These are phyloP conservation scores for Halenospora varia DNA, from an alignment of 495 filamentous ascomycete species.

Conservation along the genomic window DNA sequence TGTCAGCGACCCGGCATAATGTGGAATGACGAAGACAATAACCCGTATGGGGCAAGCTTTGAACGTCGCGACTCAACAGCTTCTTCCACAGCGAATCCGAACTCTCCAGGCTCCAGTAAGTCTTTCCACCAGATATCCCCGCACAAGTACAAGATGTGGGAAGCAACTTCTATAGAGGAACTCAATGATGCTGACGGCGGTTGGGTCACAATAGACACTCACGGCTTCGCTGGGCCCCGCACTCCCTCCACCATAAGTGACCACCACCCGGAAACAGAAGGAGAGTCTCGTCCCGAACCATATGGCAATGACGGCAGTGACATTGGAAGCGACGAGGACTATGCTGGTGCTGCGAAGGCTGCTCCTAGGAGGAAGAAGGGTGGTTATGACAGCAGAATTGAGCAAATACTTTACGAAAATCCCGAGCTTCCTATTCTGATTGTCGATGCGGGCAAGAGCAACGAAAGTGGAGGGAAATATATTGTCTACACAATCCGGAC, in stretches of 20 bases:
- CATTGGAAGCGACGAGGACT: conserved; percentile 54
- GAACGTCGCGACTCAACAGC: conserved; percentile 74
- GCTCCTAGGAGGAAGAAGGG: conserved; percentile 66
- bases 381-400: conserved; percentile 89
- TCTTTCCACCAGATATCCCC: conserved; percentile 32
- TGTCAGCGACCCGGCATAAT: conserved; percentile 20
- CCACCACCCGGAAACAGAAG: conserved; percentile 20
- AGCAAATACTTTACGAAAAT: conserved; percentile 95
- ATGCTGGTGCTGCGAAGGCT: conserved; percentile 40
- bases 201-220: conserved; percentile 40
- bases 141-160: conserved; percentile 28
- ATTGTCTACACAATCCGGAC: conserved; percentile 97
- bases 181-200: conserved; percentile 36
- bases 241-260: conserved; percentile 22
- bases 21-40: conserved; percentile 94
- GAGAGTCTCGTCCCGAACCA: conserved; percentile 20
- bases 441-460: conserved; percentile 90
- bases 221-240: conserved; percentile 20
- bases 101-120: conserved; percentile 52
- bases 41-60: conserved; percentile 83
- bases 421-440: conserved; percentile 86
- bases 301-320: conserved; percentile 43
- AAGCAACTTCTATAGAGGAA: conserved; percentile 27
- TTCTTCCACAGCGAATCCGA: conserved; percentile 65
- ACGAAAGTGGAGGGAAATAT: conserved; percentile 80